These are phyloP conservation scores for Arctium minus DNA, from an alignment of 129 eudicot genomes.

Conservation along the genomic window DNA sequence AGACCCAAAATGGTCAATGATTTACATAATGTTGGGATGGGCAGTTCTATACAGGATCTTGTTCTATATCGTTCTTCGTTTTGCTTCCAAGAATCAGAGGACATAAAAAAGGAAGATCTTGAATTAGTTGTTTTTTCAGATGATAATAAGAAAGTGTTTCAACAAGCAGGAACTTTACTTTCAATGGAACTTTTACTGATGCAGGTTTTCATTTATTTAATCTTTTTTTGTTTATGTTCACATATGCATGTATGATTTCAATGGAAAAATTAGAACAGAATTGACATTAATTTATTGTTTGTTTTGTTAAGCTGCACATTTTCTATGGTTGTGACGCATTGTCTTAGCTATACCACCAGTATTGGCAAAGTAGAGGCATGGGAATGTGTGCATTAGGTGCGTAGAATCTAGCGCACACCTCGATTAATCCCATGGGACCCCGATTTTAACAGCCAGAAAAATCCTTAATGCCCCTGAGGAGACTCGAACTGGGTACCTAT, in stretches of 20 bases:
- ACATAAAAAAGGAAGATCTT: constrained; percentile 24
- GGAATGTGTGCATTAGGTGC: background rate
- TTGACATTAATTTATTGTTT: background rate
- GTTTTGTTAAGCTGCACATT: background rate
- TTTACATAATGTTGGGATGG: constrained; percentile 78
- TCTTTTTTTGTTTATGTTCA: background rate
- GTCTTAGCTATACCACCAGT: background rate
- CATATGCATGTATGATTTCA: background rate
- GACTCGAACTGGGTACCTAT: background rate
- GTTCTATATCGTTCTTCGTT: constrained; percentile 70
- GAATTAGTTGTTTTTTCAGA: background rate
- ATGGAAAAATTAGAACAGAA: background rate
- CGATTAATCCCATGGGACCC: background rate
- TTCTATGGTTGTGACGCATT: background rate
- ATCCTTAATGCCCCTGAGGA: background rate
- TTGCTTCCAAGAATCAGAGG: constrained; percentile 77
- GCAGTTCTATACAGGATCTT: constrained; percentile 62
- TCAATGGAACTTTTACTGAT: background rate
- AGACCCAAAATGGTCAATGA: constrained; percentile 48
- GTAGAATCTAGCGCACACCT: background rate
- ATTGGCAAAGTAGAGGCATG: background rate
- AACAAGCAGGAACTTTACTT: background rate
- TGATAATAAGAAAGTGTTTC: background rate
- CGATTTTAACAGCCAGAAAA: background rate
- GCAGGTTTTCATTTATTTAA: background rate